phyloP scores from a whole-genome alignment of 129 eudicot genomes.

The Daucus carota region DNA sequence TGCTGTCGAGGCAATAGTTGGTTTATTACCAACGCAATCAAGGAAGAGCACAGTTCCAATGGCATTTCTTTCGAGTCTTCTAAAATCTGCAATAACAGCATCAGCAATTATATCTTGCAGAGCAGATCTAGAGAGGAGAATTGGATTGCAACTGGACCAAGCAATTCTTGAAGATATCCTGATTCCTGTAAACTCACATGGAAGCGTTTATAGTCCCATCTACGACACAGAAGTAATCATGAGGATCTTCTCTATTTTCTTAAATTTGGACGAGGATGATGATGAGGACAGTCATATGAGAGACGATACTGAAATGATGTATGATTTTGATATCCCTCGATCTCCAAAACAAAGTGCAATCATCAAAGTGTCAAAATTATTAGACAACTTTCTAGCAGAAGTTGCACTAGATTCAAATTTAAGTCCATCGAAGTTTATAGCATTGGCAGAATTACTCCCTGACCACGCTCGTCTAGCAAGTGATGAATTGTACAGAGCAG shows the following conservation, averaged over 20 bases:
- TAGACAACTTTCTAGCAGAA: constrained; percentile 87
- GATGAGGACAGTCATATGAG: constrained; percentile 57
- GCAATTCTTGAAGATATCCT: constrained; percentile 95
- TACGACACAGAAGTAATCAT: constrained; percentile 73
- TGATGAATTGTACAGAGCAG: constrained; percentile 91
- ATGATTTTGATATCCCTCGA: constrained; percentile 76
- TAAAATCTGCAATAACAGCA: constrained; percentile 61
- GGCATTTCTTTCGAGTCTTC: constrained; percentile 84
- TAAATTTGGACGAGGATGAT: constrained; percentile 52
- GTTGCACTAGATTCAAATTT: constrained; percentile 74
- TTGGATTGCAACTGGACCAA: constrained; percentile 85
- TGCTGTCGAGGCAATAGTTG: constrained; percentile 60
- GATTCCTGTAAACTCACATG: constrained; percentile 59
- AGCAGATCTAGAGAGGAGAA: constrained; percentile 86
- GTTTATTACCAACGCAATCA: constrained; percentile 75
- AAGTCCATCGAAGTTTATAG: constrained; percentile 55
- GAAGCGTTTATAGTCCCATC: constrained; percentile 48
- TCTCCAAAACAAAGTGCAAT: constrained; percentile 96
- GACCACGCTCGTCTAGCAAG: constrained; percentile 81
- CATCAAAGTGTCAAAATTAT: constrained; percentile 67
- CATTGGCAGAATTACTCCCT: constrained; percentile 83
- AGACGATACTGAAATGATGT: constrained; percentile 53
- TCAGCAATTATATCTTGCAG: constrained; percentile 73
- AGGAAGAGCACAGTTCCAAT: constrained; percentile 89
- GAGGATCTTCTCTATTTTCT: constrained; percentile 77